Conservation (phyloP, 352 stramenopile species). For the Peronospora belbahrii region DNA sequence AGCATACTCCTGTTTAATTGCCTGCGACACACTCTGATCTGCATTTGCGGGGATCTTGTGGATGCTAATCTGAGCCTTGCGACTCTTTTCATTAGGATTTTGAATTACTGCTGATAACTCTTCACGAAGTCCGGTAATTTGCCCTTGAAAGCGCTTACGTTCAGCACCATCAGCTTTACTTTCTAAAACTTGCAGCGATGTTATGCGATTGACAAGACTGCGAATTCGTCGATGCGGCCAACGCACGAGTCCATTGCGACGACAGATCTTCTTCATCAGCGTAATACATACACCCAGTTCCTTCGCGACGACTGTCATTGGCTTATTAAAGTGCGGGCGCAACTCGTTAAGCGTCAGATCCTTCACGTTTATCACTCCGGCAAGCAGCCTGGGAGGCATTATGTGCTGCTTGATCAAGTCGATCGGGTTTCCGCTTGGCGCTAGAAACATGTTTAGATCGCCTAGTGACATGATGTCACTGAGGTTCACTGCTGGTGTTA, state of each 20-base stretch:
- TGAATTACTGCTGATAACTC: constrained; percentile 74
- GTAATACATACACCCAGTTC: constrained; percentile 81
- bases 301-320: constrained; percentile 74
- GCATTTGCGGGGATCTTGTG: constrained; percentile 30
- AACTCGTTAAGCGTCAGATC: constrained; percentile 77
- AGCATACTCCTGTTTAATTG: constrained; percentile 13
- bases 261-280: constrained; percentile 85
- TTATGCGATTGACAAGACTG: constrained; percentile 78
- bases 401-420: constrained; percentile 40
- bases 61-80: constrained; percentile 54
- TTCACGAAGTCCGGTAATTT: constrained; percentile 51
- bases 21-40: constrained; percentile 2
- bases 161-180: constrained; percentile 42
- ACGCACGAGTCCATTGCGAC: constrained; percentile 66
- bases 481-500: constrained; percentile 23
- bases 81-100: constrained; percentile 81
- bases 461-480: constrained; percentile 43
- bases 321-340: constrained; percentile 78
- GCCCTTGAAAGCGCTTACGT: constrained; percentile 50
- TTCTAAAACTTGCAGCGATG: constrained; percentile 59
- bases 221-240: constrained; percentile 81
- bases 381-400: constrained; percentile 29
- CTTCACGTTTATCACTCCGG: constrained; percentile 56
- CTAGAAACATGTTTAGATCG: constrained; percentile 33
- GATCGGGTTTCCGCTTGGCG: constrained; percentile 29